Evolutionary conservation across 1,284 basidiomycete species (phyloP).

Genomic region (Ustilago lituana): DNA sequence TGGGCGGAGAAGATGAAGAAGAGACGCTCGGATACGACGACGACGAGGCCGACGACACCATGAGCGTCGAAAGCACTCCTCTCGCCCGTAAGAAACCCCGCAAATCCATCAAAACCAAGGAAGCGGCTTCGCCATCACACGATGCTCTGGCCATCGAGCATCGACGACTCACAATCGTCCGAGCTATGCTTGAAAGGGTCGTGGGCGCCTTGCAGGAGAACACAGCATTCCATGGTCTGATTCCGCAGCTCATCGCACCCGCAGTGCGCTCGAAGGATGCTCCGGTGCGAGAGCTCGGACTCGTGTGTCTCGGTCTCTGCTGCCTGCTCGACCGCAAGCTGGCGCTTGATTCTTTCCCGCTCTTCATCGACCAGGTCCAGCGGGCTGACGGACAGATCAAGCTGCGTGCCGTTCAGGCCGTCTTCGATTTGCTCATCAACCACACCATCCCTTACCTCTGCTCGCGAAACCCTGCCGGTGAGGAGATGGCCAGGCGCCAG

Average conservation of each 20-base stretch:
- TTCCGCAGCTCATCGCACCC: slow-evolving; percentile 89
- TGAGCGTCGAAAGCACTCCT: slow-evolving; percentile 37
- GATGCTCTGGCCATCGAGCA: slow-evolving; percentile 53
- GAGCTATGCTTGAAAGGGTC: slow-evolving; percentile 86
- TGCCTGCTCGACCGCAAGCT: slow-evolving; percentile 90
- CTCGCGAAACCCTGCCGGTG: slow-evolving; percentile 64
- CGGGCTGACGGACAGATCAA: slow-evolving; percentile 80
- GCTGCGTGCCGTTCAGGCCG: slow-evolving; percentile 81
- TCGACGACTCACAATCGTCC: slow-evolving; percentile 74
- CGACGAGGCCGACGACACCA: slow-evolving; percentile 44
- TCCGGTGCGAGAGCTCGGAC: slow-evolving; percentile 82
- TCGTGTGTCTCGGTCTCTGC: slow-evolving; percentile 85
- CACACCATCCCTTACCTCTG: slow-evolving; percentile 82
- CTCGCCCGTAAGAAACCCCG: slow-evolving; percentile 41
- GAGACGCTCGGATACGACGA: slow-evolving; percentile 54
- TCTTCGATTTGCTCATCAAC: slow-evolving; percentile 90
- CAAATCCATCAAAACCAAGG: slow-evolving; percentile 39
- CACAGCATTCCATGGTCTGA: slow-evolving; percentile 87
- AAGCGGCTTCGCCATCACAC: slow-evolving; percentile 16
- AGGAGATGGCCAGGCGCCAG: slow-evolving; percentile 55
- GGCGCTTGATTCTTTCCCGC: slow-evolving; percentile 87
- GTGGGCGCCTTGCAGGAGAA: slow-evolving; percentile 83
- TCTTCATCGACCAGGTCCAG: slow-evolving; percentile 87
- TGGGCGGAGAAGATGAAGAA: slow-evolving; percentile 68
- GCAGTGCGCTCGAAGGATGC: slow-evolving; percentile 87